A percentile compares a stretch with the other conserved stretches of the same genome.
phyloP scores from a whole-genome alignment of 2,329 filamentous ascomycete genomes.

The Sporothrix pallida region DNA sequence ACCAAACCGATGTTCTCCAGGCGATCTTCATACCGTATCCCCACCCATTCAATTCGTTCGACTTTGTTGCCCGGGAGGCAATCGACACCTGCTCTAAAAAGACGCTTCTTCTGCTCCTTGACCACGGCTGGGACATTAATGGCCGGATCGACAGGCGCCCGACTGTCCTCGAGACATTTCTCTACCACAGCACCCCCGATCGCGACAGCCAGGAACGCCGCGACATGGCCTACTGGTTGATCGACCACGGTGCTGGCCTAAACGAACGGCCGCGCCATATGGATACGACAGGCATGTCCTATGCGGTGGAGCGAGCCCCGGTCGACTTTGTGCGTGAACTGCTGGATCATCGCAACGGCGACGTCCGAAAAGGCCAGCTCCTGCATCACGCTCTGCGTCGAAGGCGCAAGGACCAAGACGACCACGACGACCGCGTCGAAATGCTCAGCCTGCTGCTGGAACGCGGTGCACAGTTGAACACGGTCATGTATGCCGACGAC shows the following conservation, averaged over 20 bases:
- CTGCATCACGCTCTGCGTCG: slow-evolving; percentile 20
- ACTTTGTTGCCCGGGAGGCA: slow-evolving; percentile 28
- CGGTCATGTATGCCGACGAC: slow-evolving; percentile 24
- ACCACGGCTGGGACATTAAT: slow-evolving; percentile 28
- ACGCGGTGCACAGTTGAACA: slow-evolving; percentile 26
- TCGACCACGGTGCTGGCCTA: not conserved
- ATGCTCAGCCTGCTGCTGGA: slow-evolving; percentile 1
- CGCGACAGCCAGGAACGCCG: not conserved
- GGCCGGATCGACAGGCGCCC: not conserved
- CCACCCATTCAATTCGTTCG: not conserved
- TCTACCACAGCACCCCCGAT: not conserved
- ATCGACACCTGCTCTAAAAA: slow-evolving; percentile 20
- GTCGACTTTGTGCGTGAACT: slow-evolving; percentile 23
- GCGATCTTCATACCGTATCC: not conserved
- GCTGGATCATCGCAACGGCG: slow-evolving; percentile 5
- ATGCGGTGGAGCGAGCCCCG: slow-evolving; percentile 21
- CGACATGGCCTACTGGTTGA: not conserved
- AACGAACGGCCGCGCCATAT: not conserved
- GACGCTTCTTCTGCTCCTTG: slow-evolving; percentile 20
- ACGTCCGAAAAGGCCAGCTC: slow-evolving; percentile 25
- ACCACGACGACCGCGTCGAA: slow-evolving; percentile 44
- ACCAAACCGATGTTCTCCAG: slow-evolving; percentile 3
- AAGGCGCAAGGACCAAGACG: not conserved
- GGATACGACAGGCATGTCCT: slow-evolving; percentile 19
- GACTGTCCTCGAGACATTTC: not conserved